These are phyloP conservation scores for Pseudogymnoascus sp. DNA, from an alignment of 2,329 filamentous ascomycete genomes.

Conservation along the genomic window DNA sequence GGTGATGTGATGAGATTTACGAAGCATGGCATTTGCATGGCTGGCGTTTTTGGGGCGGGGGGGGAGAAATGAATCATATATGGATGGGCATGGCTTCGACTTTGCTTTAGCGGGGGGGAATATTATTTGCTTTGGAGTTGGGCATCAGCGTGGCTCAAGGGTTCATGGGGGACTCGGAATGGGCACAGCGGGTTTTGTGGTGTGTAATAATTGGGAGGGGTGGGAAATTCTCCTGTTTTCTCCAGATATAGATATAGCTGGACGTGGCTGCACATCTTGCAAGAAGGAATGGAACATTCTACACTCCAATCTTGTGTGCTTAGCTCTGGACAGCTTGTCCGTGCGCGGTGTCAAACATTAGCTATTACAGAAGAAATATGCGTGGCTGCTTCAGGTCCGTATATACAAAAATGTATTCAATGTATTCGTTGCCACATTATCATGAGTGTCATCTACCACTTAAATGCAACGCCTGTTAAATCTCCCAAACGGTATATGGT, in stretches of 20 bases:
- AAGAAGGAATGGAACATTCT: constrained; percentile 1
- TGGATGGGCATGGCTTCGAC: constrained; percentile 6
- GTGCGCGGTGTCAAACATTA: neutral
- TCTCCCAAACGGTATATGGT: neutral
- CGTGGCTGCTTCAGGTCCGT: neutral
- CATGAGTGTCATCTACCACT: neutral
- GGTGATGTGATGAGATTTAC: constrained; percentile 6
- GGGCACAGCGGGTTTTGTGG: constrained; percentile 1
- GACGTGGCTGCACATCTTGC: constrained; percentile 4
- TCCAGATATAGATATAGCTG: constrained; percentile 1
- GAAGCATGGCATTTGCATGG: constrained; percentile 5
- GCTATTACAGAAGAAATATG: neutral
- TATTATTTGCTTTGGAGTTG: constrained; percentile 4
- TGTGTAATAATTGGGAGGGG: neutral
- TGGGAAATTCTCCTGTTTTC: neutral
- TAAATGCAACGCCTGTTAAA: neutral
- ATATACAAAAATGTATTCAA: constrained; percentile 2
- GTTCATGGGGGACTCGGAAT: neutral
- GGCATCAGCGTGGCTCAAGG: neutral
- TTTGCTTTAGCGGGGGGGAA: constrained; percentile 3
- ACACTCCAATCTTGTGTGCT: neutral
- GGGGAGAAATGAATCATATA: constrained; percentile 1
- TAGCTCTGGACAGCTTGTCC: neutral
- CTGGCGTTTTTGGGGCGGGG: constrained; percentile 6
- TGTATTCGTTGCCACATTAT: neutral